phyloP scores from a whole-genome alignment of 805 yeast species.

The Suhomyces vadensis region DNA sequence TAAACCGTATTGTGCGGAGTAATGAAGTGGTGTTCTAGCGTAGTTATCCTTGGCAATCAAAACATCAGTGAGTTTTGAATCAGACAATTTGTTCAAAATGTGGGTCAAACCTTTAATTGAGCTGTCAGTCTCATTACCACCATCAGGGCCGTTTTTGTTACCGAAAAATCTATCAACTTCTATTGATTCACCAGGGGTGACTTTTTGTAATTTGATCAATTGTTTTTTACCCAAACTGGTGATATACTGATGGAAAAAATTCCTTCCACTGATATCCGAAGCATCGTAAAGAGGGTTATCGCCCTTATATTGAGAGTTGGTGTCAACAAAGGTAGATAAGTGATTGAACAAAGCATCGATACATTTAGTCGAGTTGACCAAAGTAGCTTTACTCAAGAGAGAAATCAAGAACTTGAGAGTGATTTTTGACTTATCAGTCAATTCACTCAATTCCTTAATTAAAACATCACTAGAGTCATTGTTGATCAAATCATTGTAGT shows the following conservation, averaged over 20 bases:
- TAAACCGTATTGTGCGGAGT: conserved; percentile 84
- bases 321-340: conserved; percentile 35
- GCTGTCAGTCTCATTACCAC: conserved; percentile 53
- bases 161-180: conserved; percentile 28
- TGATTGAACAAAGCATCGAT: conserved; percentile 55
- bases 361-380: conserved; percentile 54
- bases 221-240: conserved; percentile 73
- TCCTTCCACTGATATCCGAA: conserved; percentile 76
- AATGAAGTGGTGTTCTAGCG: conserved; percentile 83
- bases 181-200: conserved; percentile 43
- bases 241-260: conserved; percentile 81
- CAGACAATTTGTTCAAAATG: conserved; percentile 52
- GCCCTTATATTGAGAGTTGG: conserved; percentile 11
- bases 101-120: conserved; percentile 56
- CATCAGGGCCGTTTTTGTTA: conserved; percentile 35
- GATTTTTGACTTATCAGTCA: conserved; percentile 41
- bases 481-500: conserved; percentile 24
- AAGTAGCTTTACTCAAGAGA: conserved; percentile 64
- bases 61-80: conserved; percentile 15
- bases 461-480: conserved; percentile 49
- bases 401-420: conserved; percentile 60
- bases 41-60: conserved; percentile 73
- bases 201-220: conserved; percentile 32
- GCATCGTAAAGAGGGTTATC: conserved; percentile 47
- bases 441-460: conserved; percentile 36